Evolutionary conservation across 1,284 basidiomycete species (phyloP), one percentile per base, ranked within the genome.

Genomic region (Trichosporon faecale): DNA sequence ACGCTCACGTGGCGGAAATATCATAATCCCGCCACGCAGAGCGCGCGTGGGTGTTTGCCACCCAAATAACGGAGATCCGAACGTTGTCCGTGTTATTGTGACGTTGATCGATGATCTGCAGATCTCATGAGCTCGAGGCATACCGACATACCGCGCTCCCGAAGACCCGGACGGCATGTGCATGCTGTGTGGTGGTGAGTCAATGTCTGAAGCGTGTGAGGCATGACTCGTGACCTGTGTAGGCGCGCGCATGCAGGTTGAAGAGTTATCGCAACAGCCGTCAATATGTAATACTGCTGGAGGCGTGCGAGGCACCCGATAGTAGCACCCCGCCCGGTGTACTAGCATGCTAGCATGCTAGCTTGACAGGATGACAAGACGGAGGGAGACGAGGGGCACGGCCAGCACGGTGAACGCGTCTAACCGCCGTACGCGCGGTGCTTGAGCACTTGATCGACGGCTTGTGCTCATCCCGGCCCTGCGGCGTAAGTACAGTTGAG

Each of bases 1-100:
- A 61, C 57, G 27, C 27, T 21, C 57, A 61, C 57, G 57, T 61
- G 57, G 57, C 57, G 16, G 57, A 27, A 61, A 61, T 61, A 27
- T 9, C 49, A 52, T 61, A 61, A 61, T 31, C 23, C 57, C 57
- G 27, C 57, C 57, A 61, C 29, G 57, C 57, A 61, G 57, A 21
- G 1, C 1, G n/a, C 57, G 31, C 57, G 57, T 61, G 57, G 55
- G 25, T 12, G n/a, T 18, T 25, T 61, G 16, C 29, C 4, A 16
- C 11, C 16, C 2, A 11, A 29, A 8, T 3, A 29, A 6, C 52
- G 52, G 14, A 16, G 52, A 16, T 27, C 11, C 11, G 9, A 7
- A 3, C 12, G 29, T 12, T 27, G 52, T 25, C 52, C 25, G 52
- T 29, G 11, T 12, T 27, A 5, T 9, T 7, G 9, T 25, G 37